Evolutionary conservation across 2,329 filamentous ascomycete genomes (phyloP).

Genomic region (Malbranchea zuffiana): DNA sequence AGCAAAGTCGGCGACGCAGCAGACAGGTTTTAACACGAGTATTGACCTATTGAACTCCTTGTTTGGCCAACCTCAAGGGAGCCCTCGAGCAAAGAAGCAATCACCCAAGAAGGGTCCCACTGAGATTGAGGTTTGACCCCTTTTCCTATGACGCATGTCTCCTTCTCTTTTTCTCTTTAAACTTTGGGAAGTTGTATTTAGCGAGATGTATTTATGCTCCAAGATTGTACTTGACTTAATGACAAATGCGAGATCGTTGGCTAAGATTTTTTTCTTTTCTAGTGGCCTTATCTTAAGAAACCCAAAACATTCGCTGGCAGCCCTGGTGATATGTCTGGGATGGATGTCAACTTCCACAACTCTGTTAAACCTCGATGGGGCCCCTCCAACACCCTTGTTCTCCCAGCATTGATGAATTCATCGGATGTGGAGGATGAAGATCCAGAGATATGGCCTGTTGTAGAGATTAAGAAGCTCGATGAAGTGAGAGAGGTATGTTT

Average conservation of each 20-base stretch:
- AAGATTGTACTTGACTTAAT: constrained; percentile 24
- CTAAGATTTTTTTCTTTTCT: constrained; percentile 32
- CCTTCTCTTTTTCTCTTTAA: constrained; percentile 22
- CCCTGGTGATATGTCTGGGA: constrained; percentile 49
- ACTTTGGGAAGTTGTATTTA: constrained; percentile 17
- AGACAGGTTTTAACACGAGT: constrained; percentile 65
- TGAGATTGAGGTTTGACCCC: constrained; percentile 86
- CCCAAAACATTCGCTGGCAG: constrained; percentile 56
- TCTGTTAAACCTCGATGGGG: constrained; percentile 73
- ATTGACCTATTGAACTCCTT: constrained; percentile 96
- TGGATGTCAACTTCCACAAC: constrained; percentile 58
- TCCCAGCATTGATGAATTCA: constrained; percentile 33
- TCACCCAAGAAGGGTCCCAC: constrained; percentile 58
- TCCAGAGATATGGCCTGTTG: not conserved
- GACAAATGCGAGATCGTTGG: constrained; percentile 31
- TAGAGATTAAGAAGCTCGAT: constrained; percentile 7
- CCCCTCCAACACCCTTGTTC: constrained; percentile 60
- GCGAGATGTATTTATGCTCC: not conserved
- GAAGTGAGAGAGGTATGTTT: constrained; percentile 11
- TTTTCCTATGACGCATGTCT: constrained; percentile 41
- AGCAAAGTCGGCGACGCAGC: constrained; percentile 19
- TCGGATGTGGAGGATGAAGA: constrained; percentile 1
- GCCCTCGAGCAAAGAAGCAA: constrained; percentile 46
- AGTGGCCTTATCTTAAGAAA: constrained; percentile 82
- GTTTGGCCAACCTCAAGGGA: constrained; percentile 60